phyloP scores from a whole-genome alignment of 345 rosid species.

The Boechera retrofracta region DNA sequence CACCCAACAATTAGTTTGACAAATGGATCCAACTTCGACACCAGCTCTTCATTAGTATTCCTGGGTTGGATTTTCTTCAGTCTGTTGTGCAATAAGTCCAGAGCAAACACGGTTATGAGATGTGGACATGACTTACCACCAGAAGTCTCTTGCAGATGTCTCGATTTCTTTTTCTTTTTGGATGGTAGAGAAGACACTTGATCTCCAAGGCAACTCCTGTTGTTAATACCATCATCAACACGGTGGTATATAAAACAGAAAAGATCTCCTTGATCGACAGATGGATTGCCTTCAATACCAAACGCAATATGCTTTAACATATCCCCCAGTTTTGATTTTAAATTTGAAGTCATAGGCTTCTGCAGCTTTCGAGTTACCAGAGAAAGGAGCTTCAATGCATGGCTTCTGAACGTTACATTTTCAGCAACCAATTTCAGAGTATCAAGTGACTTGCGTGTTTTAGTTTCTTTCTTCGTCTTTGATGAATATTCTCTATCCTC shows the following conservation, averaged over 20 bases:
- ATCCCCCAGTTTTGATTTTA: slow-evolving; percentile 62
- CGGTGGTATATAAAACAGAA: slow-evolving; percentile 66
- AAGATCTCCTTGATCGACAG: slow-evolving; percentile 71
- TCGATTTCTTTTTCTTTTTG: slow-evolving; percentile 24
- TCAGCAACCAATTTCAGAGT: slow-evolving; percentile 71
- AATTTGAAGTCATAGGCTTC: slow-evolving; percentile 66
- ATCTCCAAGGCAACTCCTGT: slow-evolving; percentile 48
- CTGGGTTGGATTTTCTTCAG: slow-evolving; percentile 59
- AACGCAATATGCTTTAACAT: slow-evolving; percentile 70
- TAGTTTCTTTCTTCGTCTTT: slow-evolving; percentile 62
- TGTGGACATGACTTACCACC: slow-evolving; percentile 59
- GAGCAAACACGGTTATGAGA: slow-evolving; percentile 73
- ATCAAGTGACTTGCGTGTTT: slow-evolving; percentile 68
- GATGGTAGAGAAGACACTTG: slow-evolving; percentile 6
- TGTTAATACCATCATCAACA: slow-evolving; percentile 58
- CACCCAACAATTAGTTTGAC: slow-evolving; percentile 65
- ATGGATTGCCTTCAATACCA: slow-evolving; percentile 79
- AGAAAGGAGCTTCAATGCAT: slow-evolving; percentile 65
- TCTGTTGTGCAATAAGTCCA: slow-evolving; percentile 59
- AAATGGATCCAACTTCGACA: slow-evolving; percentile 86
- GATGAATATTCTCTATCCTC: slow-evolving; percentile 42
- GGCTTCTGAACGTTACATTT: slow-evolving; percentile 64
- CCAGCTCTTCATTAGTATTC: slow-evolving; percentile 49
- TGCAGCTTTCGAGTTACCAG: slow-evolving; percentile 60
- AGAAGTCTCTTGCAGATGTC: slow-evolving; percentile 39